Evolutionary conservation across 169 alveolate genomes (phyloP).

Genomic region (Eimeria nieschulzi): DNA sequence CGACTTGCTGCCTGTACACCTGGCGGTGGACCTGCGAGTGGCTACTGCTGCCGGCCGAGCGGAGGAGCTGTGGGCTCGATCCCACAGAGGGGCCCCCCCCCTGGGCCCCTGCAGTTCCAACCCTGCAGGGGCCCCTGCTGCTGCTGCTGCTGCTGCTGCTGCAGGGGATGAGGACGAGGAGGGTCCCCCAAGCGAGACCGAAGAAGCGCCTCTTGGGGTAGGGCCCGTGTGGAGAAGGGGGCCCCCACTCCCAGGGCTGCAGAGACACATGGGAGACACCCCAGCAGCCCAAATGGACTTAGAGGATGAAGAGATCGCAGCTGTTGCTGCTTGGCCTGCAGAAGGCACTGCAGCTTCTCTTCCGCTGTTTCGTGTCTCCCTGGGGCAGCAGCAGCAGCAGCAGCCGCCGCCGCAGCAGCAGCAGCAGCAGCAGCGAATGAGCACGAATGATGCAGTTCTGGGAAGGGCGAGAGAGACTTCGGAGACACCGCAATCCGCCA

Average conservation of each 20-base stretch:
- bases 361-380: background rate
- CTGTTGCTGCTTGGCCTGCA: background rate
- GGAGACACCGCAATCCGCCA: background rate
- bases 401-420: background rate
- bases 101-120: background rate
- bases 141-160: background rate
- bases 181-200: background rate
- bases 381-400: background rate
- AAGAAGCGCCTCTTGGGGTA: slow-evolving; percentile 7
- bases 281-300: slow-evolving; percentile 29
- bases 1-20: slow-evolving; percentile 19
- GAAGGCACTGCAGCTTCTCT: background rate
- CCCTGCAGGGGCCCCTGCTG: background rate
- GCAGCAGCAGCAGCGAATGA: background rate
- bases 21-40: background rate
- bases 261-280: slow-evolving; percentile 9
- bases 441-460: background rate
- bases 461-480: background rate
- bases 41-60: background rate
- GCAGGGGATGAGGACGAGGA: background rate
- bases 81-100: background rate
- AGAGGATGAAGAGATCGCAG: background rate
- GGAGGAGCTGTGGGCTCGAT: background rate
- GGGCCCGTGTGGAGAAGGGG: background rate
- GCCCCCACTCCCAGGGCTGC: slow-evolving; percentile 5